Evolutionary conservation across 73 alveolate genomes (phyloP), one percentile per base, ranked within the genome.

Genomic region (Paraurostyla sp.): DNA sequence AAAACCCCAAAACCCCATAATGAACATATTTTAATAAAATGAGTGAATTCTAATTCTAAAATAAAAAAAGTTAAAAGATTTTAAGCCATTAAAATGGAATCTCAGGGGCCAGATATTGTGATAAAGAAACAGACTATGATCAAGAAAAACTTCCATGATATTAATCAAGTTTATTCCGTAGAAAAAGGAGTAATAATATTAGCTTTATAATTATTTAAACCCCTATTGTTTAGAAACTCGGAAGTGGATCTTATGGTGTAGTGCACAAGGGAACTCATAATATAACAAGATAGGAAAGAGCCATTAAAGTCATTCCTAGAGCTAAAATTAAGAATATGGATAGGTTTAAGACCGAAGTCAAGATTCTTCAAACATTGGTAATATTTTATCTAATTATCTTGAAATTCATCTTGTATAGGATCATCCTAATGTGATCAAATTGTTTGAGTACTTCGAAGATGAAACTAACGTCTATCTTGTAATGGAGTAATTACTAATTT

Each of bases 361-460:
- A 56, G 0, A 71, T 82, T 13, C 85, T 90, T 0, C 50, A 83
- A 63, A 46, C 57, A 1, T 49, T 78, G 60, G 87, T 69, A 69
- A 38, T 7, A 13, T 7, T 13, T 35, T 4, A 1, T 18, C 7
- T 4, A 30, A 69, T 36, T 38, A 16, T n/a, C n/a, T n/a, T n/a
- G n/a, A n/a, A n/a, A n/a, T 62, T 62, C 13, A 32, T 36, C 16
- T 30, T 33, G 7, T 36, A 7, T 41, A 69, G 84, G 87, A 78
- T 33, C 97, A 93, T 84, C 95, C 95, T 33, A 93, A 93, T 68
- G 93, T 93, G 25, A 92, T 93, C n/a, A 90, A 92, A 65, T 81
- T 93, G 58, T 93, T 83, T 75, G 87, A 91, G 42, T 93, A 93
- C 68, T 93, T 93, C 76, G 97, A 93, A 84, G 97, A 93, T 73